A percentile compares a stretch with the other conserved stretches of the same genome.
Evolutionary conservation across 2,329 filamentous ascomycete species (phyloP).

Genomic region (Ophiocordyceps camponoti-floridani): DNA sequence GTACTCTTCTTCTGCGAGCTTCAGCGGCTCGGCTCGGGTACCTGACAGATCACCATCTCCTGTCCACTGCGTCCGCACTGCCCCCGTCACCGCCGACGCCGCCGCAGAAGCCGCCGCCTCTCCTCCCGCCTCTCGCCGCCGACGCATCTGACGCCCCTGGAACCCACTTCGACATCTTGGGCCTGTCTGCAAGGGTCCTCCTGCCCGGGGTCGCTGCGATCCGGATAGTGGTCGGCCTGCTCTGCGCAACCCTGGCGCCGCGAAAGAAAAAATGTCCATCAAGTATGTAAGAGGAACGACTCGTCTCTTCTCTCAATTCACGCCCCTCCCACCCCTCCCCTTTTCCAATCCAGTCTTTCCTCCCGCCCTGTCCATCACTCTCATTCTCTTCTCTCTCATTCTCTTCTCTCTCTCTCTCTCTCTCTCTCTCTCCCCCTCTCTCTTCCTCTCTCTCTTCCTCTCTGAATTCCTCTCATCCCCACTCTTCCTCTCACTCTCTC

Average conservation of each 20-base stretch:
- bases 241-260: slow-evolving; percentile 12
- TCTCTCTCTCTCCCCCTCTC: slow-evolving; percentile 4
- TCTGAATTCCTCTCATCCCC: no score
- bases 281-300: slow-evolving; percentile 21
- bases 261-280: slow-evolving; percentile 31
- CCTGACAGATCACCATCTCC: neutral
- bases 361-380: slow-evolving; percentile 1
- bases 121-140: no score
- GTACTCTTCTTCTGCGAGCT: no score
- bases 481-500: no score
- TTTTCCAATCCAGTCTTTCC: neutral
- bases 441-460: neutral
- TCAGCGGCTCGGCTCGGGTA: neutral
- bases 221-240: no score
- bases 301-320: slow-evolving; percentile 3
- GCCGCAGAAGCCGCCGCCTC: no score
- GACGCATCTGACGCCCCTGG: no score
- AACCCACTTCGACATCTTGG: no score
- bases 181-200: no score
- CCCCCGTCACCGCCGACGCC: no score
- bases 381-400: slow-evolving; percentile 1
- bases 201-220: neutral
- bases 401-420: slow-evolving; percentile 1
- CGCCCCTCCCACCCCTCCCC: slow-evolving; percentile 1
- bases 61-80: no score